Base-by-base conservation (phyloP, 2,329 filamentous ascomycete genomes). In the Fusarium neocosmosporiellum region DNA sequence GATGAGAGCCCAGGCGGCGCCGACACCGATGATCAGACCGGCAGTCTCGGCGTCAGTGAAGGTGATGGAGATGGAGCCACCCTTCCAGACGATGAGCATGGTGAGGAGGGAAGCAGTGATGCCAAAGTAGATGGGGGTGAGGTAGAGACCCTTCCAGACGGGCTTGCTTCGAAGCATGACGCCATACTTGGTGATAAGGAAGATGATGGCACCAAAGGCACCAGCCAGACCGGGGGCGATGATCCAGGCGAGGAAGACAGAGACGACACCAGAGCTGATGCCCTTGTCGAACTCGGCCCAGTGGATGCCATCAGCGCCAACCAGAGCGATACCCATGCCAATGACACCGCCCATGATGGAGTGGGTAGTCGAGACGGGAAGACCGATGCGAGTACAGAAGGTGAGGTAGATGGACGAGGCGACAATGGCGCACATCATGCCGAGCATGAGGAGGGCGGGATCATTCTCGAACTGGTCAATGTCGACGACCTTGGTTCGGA, bases 61-160 rank as follows among this genome's bases (percentile, higher is more conserved):
- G 0, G 80, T 78, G 63, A 90, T 18, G 14, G 14, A n/a, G 71
- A 85, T 85, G 67, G 77, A 79, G 39, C 83, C 86, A 27, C 86
- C 86, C 80, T 87, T 87, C 86, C 85, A 88, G 66, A 92, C 85
- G 61, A 93, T 88, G 53, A 92, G 88, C 78, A 93, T 88, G 66
- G 85, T 84, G 1, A 90, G 81, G 0, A 91, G 84, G 8, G 84
- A 84, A 3, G 86, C 85, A 3, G 89, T 89, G 53, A 90, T 78
- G 53, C 83, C 87, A 69, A 90, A 90, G 80, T 90, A 91, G 41
- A 90, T 24, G 6, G 89, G 89, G 0, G 89, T 84, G 10, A 85
- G 79, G 55, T 84, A 74, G 55, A 90, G 86, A 29, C 88, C 88
- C 78, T 84, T 87, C 79, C 82, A 82, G 37, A 87, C 86, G 0